Conservation (phyloP, 768 basidiomycete species). For the Cyclocybe cylindracea region DNA sequence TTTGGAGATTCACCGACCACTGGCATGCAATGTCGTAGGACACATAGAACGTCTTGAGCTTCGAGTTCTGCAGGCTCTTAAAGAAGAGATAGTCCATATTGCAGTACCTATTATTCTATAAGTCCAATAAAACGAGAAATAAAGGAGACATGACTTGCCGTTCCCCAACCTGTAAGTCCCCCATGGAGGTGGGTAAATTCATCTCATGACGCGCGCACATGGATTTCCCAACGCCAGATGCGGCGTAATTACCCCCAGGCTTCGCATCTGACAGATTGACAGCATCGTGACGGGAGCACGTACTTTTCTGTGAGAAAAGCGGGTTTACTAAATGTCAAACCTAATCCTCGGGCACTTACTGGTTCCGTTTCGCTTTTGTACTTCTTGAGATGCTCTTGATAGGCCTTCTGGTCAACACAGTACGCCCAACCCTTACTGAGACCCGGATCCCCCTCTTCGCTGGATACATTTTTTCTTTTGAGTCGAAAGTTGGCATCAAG, state of each 20-base stretch:
- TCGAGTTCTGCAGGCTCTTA: background rate
- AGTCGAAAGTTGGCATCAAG: slow-evolving; percentile 27
- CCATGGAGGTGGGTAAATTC: slow-evolving; percentile 23
- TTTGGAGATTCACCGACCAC: slow-evolving; percentile 18
- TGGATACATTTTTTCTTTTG: slow-evolving; percentile 27
- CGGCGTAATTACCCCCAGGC: slow-evolving; percentile 19
- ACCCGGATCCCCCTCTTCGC: slow-evolving; percentile 23
- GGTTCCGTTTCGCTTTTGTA: slow-evolving; percentile 19
- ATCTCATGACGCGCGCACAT: slow-evolving; percentile 31
- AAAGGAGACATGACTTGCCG: slow-evolving; percentile 18
- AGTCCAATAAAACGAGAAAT: background rate
- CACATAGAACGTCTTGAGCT: slow-evolving; percentile 10
- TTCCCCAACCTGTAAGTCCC: slow-evolving; percentile 33
- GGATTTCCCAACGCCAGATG: slow-evolving; percentile 27
- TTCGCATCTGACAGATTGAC: slow-evolving; percentile 23
- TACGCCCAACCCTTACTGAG: slow-evolving; percentile 29
- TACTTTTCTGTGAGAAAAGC: slow-evolving; percentile 26
- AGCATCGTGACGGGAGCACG: slow-evolving; percentile 29
- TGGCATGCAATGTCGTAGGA: slow-evolving; percentile 31
- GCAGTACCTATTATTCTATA: slow-evolving; percentile 18
- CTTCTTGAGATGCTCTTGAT: slow-evolving; percentile 21
- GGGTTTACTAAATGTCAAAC: background rate
- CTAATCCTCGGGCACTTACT: slow-evolving; percentile 12
- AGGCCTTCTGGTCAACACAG: slow-evolving; percentile 24
- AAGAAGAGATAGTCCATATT: slow-evolving; percentile 33